Conservation (phyloP, 1,139 yeast genomes). For the Suhomyces guaymorum region DNA sequence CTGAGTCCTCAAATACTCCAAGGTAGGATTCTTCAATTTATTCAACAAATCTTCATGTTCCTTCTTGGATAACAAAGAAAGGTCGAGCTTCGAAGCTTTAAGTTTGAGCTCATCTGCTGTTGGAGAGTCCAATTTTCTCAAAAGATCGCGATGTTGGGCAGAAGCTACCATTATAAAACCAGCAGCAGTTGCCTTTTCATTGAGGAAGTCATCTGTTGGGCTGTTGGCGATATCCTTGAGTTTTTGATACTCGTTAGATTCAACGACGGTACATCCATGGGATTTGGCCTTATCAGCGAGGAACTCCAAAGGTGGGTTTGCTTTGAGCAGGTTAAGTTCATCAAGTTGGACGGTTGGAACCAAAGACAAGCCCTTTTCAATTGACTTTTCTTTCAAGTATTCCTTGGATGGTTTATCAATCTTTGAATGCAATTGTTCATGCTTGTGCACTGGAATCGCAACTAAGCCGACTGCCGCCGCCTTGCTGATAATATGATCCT, state of each 20-base stretch:
- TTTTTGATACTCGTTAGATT: conserved; percentile 14
- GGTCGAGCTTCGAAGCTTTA: conserved; percentile 8
- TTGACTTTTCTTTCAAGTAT: conserved; percentile 16
- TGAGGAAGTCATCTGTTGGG: conserved; percentile 29
- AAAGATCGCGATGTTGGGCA: conserved; percentile 9
- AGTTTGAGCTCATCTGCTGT: conserved; percentile 13
- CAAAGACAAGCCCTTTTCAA: conserved; percentile 6
- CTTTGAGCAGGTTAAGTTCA: conserved; percentile 12
- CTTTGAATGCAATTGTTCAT: conserved; percentile 14
- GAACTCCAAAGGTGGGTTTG: conserved; percentile 22
- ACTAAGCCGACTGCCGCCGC: conserved; percentile 30
- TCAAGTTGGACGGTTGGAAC: conserved; percentile 14
- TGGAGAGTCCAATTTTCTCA: conserved; percentile 12
- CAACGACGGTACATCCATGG: conserved; percentile 10
- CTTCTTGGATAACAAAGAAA: conserved; percentile 11
- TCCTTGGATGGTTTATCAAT: conserved; percentile 16
- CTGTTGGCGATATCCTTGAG: conserved; percentile 15
- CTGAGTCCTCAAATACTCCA: conserved; percentile 14
- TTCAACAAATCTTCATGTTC: conserved; percentile 14
- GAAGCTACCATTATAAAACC: conserved; percentile 14
- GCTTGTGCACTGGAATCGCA: conserved; percentile 18
- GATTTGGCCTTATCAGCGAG: conserved; percentile 11
- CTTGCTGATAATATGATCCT: conserved; percentile 33
- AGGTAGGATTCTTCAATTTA: conserved; percentile 11
- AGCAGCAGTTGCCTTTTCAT: conserved; percentile 17